Conservation (phyloP, 352 stramenopile species). For the Phytopythium ostracodes region DNA sequence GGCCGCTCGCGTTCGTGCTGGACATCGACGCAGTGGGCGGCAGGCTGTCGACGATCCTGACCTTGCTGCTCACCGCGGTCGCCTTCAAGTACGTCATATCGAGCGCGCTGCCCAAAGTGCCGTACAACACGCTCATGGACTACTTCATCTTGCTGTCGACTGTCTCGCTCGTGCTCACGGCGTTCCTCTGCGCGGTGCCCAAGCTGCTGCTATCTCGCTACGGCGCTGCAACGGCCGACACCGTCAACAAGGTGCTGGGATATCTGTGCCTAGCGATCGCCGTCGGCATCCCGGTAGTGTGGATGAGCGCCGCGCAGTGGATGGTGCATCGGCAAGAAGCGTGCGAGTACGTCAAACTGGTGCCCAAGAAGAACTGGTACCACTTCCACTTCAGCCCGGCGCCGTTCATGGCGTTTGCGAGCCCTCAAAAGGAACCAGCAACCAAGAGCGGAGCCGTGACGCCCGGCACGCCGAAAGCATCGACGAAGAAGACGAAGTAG, state of each 20-base stretch:
- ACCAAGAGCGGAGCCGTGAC: background rate
- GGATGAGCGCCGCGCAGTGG: conserved; percentile 4
- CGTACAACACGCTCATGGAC: conserved; percentile 32
- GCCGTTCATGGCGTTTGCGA: conserved; percentile 10
- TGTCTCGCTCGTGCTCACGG: conserved; percentile 11
- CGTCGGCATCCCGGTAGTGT: conserved; percentile 7
- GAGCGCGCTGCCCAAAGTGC: conserved; percentile 20
- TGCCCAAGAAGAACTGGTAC: conserved; percentile 20
- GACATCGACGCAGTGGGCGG: conserved; percentile 12
- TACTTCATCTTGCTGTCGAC: conserved; percentile 14
- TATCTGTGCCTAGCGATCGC: conserved; percentile 11
- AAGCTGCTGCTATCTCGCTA: conserved; percentile 11
- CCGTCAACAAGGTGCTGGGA: conserved; percentile 12
- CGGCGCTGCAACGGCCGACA: background rate
- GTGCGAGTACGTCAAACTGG: conserved; percentile 11
- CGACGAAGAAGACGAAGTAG: background rate
- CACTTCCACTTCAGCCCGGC: conserved; percentile 16
- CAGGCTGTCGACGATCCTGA: conserved; percentile 23
- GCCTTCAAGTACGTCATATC: conserved; percentile 27
- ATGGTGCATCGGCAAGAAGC: conserved; percentile 2
- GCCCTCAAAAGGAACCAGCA: background rate
- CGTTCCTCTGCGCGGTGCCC: conserved; percentile 13
- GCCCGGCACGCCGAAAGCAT: background rate
- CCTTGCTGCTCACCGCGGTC: conserved; percentile 16
- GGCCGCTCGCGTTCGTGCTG: conserved; percentile 20